A percentile compares a stretch with the other conserved stretches of the same genome.
phyloP scores from a whole-genome alignment of 164 flowering plant species.

The Litsea cubeba region DNA sequence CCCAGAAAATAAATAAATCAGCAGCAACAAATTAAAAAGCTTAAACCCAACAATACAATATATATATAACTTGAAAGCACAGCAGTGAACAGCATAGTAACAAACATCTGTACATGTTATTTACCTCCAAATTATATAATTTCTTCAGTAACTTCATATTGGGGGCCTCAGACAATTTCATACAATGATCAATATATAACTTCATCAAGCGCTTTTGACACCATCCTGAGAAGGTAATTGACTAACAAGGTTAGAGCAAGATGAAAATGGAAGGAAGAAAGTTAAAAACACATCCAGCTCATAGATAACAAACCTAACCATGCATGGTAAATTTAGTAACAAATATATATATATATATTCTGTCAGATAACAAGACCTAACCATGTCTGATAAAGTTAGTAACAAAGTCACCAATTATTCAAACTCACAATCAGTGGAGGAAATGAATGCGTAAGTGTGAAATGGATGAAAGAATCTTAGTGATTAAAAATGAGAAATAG shows the following conservation, averaged over 20 bases:
- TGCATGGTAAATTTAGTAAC: background rate
- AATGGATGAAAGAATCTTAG: too few relatives aligned
- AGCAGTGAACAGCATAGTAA: background rate
- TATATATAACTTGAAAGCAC: background rate
- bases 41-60: background rate
- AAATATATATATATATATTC: background rate
- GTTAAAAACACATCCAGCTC: background rate
- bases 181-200: constrained; percentile 68
- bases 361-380: background rate
- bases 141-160: constrained; percentile 68
- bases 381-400: background rate
- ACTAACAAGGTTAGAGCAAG: background rate
- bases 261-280: background rate
- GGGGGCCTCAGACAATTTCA: constrained; percentile 63
- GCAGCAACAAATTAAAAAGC: background rate
- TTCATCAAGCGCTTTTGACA: constrained; percentile 81
- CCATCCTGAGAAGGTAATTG: constrained; percentile 52
- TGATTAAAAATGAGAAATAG: too few relatives aligned
- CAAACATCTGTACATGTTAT: background rate
- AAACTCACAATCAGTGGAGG: too few relatives aligned
- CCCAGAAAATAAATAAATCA: too few relatives aligned
- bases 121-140: constrained; percentile 82
- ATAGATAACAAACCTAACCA: background rate
- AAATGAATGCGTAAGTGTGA: too few relatives aligned
- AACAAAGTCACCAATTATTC: background rate